Percentiles rank a stretch among this genome's conserved stretches.
Conservation (phyloP, 768 basidiomycete species). For the Termitomyces bulborhizus region DNA sequence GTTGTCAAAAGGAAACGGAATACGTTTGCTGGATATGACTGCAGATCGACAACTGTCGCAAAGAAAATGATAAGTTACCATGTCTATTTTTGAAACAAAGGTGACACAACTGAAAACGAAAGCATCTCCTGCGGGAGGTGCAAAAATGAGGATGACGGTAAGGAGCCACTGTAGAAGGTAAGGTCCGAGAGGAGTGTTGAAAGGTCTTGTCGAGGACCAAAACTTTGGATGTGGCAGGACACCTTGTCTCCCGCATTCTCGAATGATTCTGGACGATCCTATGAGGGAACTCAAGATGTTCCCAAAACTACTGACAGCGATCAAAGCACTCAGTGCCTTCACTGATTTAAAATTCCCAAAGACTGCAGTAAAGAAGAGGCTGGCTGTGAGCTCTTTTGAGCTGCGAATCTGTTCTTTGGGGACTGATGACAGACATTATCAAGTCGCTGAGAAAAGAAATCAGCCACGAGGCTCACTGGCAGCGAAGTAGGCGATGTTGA, state of each 20-base stretch:
- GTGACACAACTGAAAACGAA: slow-evolving; percentile 34
- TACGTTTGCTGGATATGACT: slow-evolving; percentile 32
- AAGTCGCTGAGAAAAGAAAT: neutral
- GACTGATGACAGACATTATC: slow-evolving; percentile 20
- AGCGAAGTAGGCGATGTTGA: slow-evolving; percentile 37
- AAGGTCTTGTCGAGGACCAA: slow-evolving; percentile 45
- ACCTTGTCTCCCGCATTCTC: slow-evolving; percentile 44
- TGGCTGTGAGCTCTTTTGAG: slow-evolving; percentile 40
- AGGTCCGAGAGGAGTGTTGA: slow-evolving; percentile 44
- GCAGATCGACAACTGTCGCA: slow-evolving; percentile 27
- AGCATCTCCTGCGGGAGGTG: slow-evolving; percentile 35
- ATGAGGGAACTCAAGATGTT: slow-evolving; percentile 26
- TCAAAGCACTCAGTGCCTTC: slow-evolving; percentile 28
- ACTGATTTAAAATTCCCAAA: slow-evolving; percentile 34
- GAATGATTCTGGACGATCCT: slow-evolving; percentile 34
- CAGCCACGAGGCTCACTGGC: slow-evolving; percentile 18
- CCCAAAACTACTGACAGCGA: slow-evolving; percentile 20
- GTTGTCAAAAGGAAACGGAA: slow-evolving; percentile 28
- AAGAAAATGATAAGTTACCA: neutral
- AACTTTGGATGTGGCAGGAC: slow-evolving; percentile 45
- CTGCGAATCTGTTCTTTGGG: slow-evolving; percentile 36
- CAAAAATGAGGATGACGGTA: slow-evolving; percentile 43
- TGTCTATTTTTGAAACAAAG: neutral
- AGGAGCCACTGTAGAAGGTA: slow-evolving; percentile 39
- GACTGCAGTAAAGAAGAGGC: slow-evolving; percentile 43